Base-by-base conservation (phyloP, 306 rosid genomes). In the Castanea crenata region DNA sequence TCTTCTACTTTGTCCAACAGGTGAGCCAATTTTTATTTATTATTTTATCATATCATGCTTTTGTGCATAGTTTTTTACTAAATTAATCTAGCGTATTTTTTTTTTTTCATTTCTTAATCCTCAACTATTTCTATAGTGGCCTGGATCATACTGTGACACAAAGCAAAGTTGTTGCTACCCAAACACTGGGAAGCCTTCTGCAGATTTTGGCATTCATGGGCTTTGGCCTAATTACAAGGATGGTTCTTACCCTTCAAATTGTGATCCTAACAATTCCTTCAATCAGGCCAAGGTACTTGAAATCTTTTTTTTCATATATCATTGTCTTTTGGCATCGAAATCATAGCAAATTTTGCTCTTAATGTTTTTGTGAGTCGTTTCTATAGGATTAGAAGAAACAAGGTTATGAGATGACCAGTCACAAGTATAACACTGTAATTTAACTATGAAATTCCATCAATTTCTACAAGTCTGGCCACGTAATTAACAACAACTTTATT, bases 1-100 rank as follows among this genome's bases (percentile, higher is more conserved):
- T 91, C 92, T 89, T 89, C 88, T 91, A 91, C 89, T 92, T 92
- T 77, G 97, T 92, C 81, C 97, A 85, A 81, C 97, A 92, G 95
- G 95, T 89, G 23, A 71, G 56, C 34, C 11, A 63, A 3, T 8
- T 41, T 35, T 6, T 35, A 6, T 1, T 29, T 27, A 29, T 15
- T 1, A 6, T 38, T 31, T 44, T 5, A 1, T 20, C 65, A 8
- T 9, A 11, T 21, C 62, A 3, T 16, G 11, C 18, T 38, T 38
- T 38, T 38, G 11, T 38, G 3, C 11, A 38, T 41, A 8, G 46
- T 41, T 62, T 34, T 62, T n/a, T 27, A 1, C 5, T 62, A 25
- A 32, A 20, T 58, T 32, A 32, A 16, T 18, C 23, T 31, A 18
- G 44, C 20, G 49, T 3, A 32, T 7, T 38, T 38, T 0, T 64